A percentile compares a stretch with the other conserved stretches of the same genome.
These are phyloP conservation scores for Cardiospermum halicacabum DNA, from an alignment of 345 rosid genomes.

Conservation along the genomic window DNA sequence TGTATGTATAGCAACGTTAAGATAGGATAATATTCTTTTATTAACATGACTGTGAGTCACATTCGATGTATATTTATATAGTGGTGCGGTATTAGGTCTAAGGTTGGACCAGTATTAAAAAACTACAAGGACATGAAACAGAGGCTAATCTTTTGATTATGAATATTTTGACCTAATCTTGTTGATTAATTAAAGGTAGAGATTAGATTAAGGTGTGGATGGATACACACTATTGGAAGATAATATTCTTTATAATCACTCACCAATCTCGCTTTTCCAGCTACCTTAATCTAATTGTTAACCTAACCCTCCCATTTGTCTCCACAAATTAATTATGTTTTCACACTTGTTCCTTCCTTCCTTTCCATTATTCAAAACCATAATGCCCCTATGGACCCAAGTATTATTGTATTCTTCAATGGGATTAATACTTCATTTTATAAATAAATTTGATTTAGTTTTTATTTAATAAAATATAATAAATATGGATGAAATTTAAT, in stretches of 20 bases:
- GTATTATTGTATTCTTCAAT: no score
- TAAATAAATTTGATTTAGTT: no score
- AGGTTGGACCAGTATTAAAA: not conserved
- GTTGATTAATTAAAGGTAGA: not conserved
- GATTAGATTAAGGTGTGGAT: no score
- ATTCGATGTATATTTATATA: not conserved
- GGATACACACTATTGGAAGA: conserved; percentile 4
- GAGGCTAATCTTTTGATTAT: not conserved
- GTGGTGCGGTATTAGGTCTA: not conserved
- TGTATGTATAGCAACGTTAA: not conserved
- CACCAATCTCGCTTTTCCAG: not conserved
- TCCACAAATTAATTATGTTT: not conserved
- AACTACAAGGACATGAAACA: not conserved
- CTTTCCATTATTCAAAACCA: no score
- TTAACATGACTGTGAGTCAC: not conserved
- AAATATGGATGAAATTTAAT: no score
- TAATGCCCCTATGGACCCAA: no score
- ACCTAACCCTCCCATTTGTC: not conserved
- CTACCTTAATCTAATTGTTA: not conserved
- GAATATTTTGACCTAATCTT: conserved; percentile 9
- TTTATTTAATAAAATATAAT: no score
- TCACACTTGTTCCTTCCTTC: no score
- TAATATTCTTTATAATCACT: conserved; percentile 11
- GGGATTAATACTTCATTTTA: no score
- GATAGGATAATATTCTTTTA: not conserved